These are phyloP conservation scores for Crucibulum laeve DNA, from an alignment of 768 basidiomycete genomes.

Conservation along the genomic window DNA sequence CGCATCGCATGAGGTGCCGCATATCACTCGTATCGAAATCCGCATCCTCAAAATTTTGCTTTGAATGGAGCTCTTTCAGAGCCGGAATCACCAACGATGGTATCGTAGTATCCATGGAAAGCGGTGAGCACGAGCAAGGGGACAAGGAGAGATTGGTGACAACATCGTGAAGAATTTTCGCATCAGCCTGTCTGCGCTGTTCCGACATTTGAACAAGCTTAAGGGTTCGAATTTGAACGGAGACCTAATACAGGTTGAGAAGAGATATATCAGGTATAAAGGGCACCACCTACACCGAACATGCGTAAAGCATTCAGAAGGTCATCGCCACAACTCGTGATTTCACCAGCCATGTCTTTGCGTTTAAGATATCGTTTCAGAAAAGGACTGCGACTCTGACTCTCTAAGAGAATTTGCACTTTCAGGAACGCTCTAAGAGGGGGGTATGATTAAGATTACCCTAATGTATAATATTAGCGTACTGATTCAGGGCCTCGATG, in stretches of 20 bases:
- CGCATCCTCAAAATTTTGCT: constrained; percentile 30
- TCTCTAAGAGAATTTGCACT: constrained; percentile 15
- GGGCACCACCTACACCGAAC: constrained; percentile 38
- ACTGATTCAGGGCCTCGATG: constrained; percentile 41
- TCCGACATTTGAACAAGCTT: constrained; percentile 14
- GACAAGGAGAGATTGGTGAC: constrained; percentile 2
- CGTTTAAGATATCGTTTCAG: constrained; percentile 65
- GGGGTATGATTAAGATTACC: background rate
- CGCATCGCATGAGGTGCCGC: constrained; percentile 45
- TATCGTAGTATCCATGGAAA: constrained; percentile 11
- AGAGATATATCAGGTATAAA: constrained; percentile 5
- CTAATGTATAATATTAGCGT: constrained; percentile 17
- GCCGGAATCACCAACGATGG: constrained; percentile 15
- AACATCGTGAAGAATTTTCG: background rate
- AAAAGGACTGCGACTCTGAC: constrained; percentile 56
- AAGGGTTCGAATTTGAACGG: constrained; percentile 21
- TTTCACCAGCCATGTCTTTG: constrained; percentile 45
- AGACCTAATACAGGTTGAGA: constrained; percentile 6
- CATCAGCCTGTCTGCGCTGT: background rate
- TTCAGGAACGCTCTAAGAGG: background rate
- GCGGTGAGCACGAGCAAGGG: constrained; percentile 9
- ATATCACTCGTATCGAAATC: constrained; percentile 53
- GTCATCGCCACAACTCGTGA: constrained; percentile 45
- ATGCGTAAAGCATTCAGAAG: constrained; percentile 49
- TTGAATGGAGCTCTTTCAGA: constrained; percentile 18